Evolutionary conservation across 2,329 filamentous ascomycete genomes (phyloP).

Genomic region (Shiraia sp.): DNA sequence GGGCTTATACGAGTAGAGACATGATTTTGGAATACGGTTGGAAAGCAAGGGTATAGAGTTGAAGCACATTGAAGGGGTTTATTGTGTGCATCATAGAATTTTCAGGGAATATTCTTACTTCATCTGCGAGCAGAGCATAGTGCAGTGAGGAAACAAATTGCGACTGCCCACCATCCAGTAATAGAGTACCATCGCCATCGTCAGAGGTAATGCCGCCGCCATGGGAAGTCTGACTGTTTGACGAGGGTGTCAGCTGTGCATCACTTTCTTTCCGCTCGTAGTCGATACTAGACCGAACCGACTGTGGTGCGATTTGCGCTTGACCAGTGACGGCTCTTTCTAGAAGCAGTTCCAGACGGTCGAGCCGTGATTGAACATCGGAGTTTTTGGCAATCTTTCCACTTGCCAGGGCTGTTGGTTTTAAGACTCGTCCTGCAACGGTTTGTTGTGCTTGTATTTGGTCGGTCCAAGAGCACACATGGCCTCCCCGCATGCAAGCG

Average conservation of each 20-base stretch:
- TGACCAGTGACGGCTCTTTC: constrained; percentile 39
- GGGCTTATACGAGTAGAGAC: neutral
- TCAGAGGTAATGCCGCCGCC: constrained; percentile 43
- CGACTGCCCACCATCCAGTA: constrained; percentile 43
- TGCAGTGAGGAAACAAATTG: constrained; percentile 47
- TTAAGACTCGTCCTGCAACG: constrained; percentile 29
- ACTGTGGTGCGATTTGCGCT: constrained; percentile 10
- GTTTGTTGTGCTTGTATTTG: constrained; percentile 26
- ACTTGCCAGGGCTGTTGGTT: constrained; percentile 16
- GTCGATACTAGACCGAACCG: constrained; percentile 22
- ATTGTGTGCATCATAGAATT: too few relatives aligned
- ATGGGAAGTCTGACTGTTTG: constrained; percentile 39
- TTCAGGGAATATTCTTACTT: constrained; percentile 31
- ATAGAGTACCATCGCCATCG: constrained; percentile 40
- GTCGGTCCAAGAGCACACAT: constrained; percentile 43
- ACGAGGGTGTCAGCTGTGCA: constrained; percentile 30
- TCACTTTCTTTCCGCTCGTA: constrained; percentile 27
- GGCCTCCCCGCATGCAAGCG: constrained; percentile 42
- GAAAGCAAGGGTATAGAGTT: too few relatives aligned
- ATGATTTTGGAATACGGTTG: too few relatives aligned
- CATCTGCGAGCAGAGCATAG: constrained; percentile 45
- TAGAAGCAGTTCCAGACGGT: constrained; percentile 41
- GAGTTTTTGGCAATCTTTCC: constrained; percentile 29
- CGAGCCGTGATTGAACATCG: constrained; percentile 43
- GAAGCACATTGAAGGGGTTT: too few relatives aligned